Conservation (phyloP, 208 protist genomes). For the Trypanosoma theileri region DNA sequence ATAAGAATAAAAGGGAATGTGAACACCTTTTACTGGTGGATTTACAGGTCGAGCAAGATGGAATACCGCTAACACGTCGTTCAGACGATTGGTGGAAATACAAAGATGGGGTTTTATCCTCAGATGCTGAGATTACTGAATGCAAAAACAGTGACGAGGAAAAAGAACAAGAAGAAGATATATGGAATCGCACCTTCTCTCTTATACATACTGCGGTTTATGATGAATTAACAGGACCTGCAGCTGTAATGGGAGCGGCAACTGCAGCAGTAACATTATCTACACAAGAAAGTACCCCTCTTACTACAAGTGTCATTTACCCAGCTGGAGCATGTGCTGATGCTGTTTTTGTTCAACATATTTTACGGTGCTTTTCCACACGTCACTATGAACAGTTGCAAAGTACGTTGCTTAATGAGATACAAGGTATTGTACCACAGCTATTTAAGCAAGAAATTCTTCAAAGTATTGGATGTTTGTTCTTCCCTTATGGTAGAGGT, state of each 20-base stretch:
- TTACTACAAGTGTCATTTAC: neutral
- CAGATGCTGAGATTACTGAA: neutral
- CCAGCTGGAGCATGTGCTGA: constrained; percentile 14
- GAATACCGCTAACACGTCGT: neutral
- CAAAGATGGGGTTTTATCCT: neutral
- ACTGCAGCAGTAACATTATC: neutral
- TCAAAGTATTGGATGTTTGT: constrained; percentile 22
- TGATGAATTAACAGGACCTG: constrained; percentile 9
- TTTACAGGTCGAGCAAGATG: constrained; percentile 15
- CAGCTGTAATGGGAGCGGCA: neutral
- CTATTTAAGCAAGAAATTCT: constrained; percentile 21
- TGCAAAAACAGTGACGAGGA: too few relatives aligned
- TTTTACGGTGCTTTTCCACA: constrained; percentile 18
- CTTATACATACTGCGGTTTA: constrained; percentile 10
- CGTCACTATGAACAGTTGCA: constrained; percentile 20
- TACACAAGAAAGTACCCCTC: neutral
- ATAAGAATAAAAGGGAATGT: neutral
- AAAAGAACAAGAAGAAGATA: neutral
- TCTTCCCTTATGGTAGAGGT: constrained; percentile 24
- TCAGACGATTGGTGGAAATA: constrained; percentile 1
- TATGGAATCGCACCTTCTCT: neutral
- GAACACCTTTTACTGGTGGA: constrained; percentile 10
- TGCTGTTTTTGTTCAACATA: constrained; percentile 21
- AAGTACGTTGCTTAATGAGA: constrained; percentile 3
- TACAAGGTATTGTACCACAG: constrained; percentile 20